Evolutionary conservation across 495 filamentous ascomycete genomes (phyloP).

Genomic region (Talaromyces wortmannii): DNA sequence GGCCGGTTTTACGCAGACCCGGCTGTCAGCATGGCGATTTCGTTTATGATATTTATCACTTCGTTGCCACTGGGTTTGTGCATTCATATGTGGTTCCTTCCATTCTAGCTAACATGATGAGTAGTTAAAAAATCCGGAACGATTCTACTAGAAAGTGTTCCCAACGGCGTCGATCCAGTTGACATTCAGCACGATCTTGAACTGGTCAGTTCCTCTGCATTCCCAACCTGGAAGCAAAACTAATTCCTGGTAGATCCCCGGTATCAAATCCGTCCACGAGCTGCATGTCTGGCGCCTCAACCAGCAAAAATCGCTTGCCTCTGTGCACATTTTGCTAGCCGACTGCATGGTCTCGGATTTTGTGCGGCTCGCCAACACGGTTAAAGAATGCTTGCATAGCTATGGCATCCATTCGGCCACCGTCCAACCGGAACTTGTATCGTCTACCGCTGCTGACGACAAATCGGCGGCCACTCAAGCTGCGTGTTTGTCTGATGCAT

Average conservation of each 20-base stretch:
- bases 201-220: slow-evolving; percentile 16
- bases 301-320: slow-evolving; percentile 41
- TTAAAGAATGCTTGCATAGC: slow-evolving; percentile 43
- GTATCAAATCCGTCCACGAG: slow-evolving; percentile 39
- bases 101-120: slow-evolving; percentile 2
- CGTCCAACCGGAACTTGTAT: slow-evolving; percentile 37
- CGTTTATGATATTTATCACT: slow-evolving; percentile 33
- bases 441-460: not conserved
- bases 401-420: slow-evolving; percentile 48
- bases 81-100: not conserved
- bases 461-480: not conserved
- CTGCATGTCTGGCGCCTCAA: slow-evolving; percentile 48
- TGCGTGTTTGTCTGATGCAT: not conserved
- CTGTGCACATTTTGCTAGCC: slow-evolving; percentile 37
- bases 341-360: slow-evolving; percentile 29
- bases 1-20: slow-evolving; percentile 41
- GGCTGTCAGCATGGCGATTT: slow-evolving; percentile 37
- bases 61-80: slow-evolving; percentile 30
- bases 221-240: not conserved
- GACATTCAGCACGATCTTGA: slow-evolving; percentile 72
- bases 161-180: slow-evolving; percentile 62
- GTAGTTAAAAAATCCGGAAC: slow-evolving; percentile 29
- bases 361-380: slow-evolving; percentile 27
- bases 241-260: slow-evolving; percentile 24
- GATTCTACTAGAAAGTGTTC: slow-evolving; percentile 80